phyloP scores from a whole-genome alignment of 1,139 yeast species.

The Blastobotrys arbuscula region DNA sequence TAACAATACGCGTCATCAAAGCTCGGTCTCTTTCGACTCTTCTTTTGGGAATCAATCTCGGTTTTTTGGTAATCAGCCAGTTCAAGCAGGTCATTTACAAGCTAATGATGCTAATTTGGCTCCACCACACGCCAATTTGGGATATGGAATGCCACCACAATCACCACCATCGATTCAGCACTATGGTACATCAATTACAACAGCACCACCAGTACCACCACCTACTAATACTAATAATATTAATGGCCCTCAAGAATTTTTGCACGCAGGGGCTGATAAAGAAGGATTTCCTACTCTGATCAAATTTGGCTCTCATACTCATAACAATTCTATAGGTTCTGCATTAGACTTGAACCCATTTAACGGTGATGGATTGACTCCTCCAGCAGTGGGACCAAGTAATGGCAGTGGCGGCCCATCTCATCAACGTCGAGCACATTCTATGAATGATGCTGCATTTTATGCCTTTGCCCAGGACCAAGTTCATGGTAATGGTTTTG shows the following conservation, averaged over 20 bases:
- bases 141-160: slow-evolving; percentile 1
- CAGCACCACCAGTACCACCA: not conserved
- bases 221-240: not conserved
- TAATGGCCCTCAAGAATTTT: slow-evolving; percentile 14
- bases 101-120: too few relatives aligned
- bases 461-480: not conserved
- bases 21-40: slow-evolving; percentile 3
- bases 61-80: not conserved
- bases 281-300: slow-evolving; percentile 40
- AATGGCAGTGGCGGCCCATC: too few relatives aligned
- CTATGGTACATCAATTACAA: too few relatives aligned
- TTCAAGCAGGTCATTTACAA: not conserved
- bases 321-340: not conserved
- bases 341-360: not conserved
- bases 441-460: slow-evolving; percentile 6
- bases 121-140: too few relatives aligned
- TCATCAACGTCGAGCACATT: slow-evolving; percentile 6
- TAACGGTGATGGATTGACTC: not conserved
- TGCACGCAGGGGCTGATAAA: slow-evolving; percentile 35
- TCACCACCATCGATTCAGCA: slow-evolving; percentile 1
- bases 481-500: not conserved
- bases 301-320: slow-evolving; percentile 28
- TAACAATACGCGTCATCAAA: slow-evolving; percentile 1
- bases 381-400: not conserved
- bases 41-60: slow-evolving; percentile 1